phyloP scores from a whole-genome alignment of 2,329 filamentous ascomycete species.

The Rhinocladiella similis region DNA sequence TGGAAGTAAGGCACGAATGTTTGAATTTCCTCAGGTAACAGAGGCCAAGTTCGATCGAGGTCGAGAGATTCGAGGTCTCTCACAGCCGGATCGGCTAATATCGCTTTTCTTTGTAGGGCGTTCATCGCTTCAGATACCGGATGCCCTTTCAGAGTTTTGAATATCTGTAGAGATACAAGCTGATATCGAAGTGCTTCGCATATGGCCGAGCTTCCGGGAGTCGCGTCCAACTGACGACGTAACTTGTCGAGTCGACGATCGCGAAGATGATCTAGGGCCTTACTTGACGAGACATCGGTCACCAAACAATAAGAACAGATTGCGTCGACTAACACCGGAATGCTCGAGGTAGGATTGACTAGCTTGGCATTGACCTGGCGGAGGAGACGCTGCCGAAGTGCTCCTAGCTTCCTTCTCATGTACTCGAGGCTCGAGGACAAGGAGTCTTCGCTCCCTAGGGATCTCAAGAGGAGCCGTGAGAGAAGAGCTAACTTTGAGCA shows the following conservation, averaged over 20 bases:
- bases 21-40: slow-evolving; percentile 79
- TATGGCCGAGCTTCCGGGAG: slow-evolving; percentile 54
- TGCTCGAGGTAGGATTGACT: slow-evolving; percentile 45
- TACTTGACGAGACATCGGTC: slow-evolving; percentile 75
- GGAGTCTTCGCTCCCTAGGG: slow-evolving; percentile 57
- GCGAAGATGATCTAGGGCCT: slow-evolving; percentile 77
- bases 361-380: slow-evolving; percentile 61
- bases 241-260: slow-evolving; percentile 71
- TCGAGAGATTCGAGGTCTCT: slow-evolving; percentile 54
- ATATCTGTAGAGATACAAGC: slow-evolving; percentile 72
- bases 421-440: slow-evolving; percentile 59
- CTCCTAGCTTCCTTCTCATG: slow-evolving; percentile 63
- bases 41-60: slow-evolving; percentile 73
- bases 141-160: slow-evolving; percentile 72
- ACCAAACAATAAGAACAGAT: slow-evolving; percentile 80
- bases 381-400: slow-evolving; percentile 64
- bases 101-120: slow-evolving; percentile 66
- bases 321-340: slow-evolving; percentile 63
- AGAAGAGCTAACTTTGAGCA: slow-evolving; percentile 70
- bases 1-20: slow-evolving; percentile 86
- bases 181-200: slow-evolving; percentile 70
- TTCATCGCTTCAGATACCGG: slow-evolving; percentile 69
- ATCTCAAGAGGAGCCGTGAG: slow-evolving; percentile 72
- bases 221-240: slow-evolving; percentile 58
- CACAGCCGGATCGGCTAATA: slow-evolving; percentile 72